phyloP scores from a whole-genome alignment of 495 filamentous ascomycete species.

The Aspergillus nidulans region DNA sequence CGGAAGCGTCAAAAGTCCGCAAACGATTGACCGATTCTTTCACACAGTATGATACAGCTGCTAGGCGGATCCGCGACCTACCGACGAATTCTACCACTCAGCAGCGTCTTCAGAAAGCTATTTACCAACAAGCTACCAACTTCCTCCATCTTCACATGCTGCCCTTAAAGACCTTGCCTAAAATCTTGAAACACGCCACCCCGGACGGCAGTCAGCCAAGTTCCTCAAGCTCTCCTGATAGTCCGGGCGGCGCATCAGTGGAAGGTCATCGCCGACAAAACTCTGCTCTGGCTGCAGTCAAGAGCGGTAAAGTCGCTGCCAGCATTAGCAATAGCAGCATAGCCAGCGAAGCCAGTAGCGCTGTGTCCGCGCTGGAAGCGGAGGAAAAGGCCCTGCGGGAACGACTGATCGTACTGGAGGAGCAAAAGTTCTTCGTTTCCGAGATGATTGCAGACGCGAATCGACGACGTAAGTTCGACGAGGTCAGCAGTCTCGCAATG shows the following conservation, averaged over 20 bases:
- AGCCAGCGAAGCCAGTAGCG: slow-evolving; percentile 57
- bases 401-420: slow-evolving; percentile 82
- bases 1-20: slow-evolving; percentile 85
- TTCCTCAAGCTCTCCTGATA: slow-evolving; percentile 28
- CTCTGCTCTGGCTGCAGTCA: slow-evolving; percentile 55
- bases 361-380: slow-evolving; percentile 67
- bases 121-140: slow-evolving; percentile 75
- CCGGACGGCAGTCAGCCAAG: slow-evolving; percentile 36
- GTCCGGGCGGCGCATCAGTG: slow-evolving; percentile 26
- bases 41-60: slow-evolving; percentile 80
- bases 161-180: slow-evolving; percentile 80
- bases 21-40: slow-evolving; percentile 91
- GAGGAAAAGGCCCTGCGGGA: slow-evolving; percentile 87
- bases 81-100: slow-evolving; percentile 70
- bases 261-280: slow-evolving; percentile 37
- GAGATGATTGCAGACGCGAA: slow-evolving; percentile 85
- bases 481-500: slow-evolving; percentile 70
- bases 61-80: slow-evolving; percentile 75
- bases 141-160: slow-evolving; percentile 93
- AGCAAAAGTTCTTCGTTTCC: slow-evolving; percentile 86
- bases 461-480: slow-evolving; percentile 80
- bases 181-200: slow-evolving; percentile 68
- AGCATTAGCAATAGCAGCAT: slow-evolving; percentile 55
- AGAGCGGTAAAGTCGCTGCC: slow-evolving; percentile 46
- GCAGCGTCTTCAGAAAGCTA: slow-evolving; percentile 70